Percentiles rank a stretch among this genome's conserved stretches.
These are phyloP conservation scores for Phytophthora pseudosyringae DNA, from an alignment of 352 stramenopile species.

Conservation along the genomic window DNA sequence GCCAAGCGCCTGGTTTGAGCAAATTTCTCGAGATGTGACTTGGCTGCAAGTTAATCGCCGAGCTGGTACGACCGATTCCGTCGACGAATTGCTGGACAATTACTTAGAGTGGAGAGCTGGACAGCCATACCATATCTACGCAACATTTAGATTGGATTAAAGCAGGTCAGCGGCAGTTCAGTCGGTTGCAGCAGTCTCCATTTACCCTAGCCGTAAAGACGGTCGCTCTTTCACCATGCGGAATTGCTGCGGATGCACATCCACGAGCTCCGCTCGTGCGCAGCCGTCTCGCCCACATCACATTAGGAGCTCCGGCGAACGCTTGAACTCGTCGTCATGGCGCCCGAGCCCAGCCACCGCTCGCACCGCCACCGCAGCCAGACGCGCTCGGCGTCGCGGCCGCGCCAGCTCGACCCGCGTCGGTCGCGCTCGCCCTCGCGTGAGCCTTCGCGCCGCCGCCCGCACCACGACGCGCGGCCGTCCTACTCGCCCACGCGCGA, in stretches of 20 bases:
- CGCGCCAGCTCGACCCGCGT: slow-evolving; percentile 11
- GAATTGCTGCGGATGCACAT: slow-evolving; percentile 1
- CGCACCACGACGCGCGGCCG: slow-evolving; percentile 12
- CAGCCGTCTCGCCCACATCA: slow-evolving; percentile 21
- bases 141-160: not conserved
- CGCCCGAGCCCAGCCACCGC: slow-evolving; percentile 34
- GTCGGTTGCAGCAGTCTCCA: slow-evolving; percentile 4
- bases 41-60: not conserved
- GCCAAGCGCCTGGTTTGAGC: slow-evolving; percentile 14
- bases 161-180: not conserved
- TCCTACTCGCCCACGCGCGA: slow-evolving; percentile 31
- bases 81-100: not conserved
- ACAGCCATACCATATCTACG: too few relatives aligned
- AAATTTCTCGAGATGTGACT: slow-evolving; percentile 10
- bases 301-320: slow-evolving; percentile 14
- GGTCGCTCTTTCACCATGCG: slow-evolving; percentile 33
- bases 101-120: not conserved
- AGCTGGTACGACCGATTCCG: not conserved
- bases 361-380: slow-evolving; percentile 33
- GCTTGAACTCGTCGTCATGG: slow-evolving; percentile 22
- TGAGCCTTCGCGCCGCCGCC: slow-evolving; percentile 24
- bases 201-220: slow-evolving; percentile 28
- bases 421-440: slow-evolving; percentile 18
- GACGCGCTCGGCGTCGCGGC: slow-evolving; percentile 25
- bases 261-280: slow-evolving; percentile 2